Conservation (phyloP, 345 rosid genomes). For the Eucalyptus curtisii region DNA sequence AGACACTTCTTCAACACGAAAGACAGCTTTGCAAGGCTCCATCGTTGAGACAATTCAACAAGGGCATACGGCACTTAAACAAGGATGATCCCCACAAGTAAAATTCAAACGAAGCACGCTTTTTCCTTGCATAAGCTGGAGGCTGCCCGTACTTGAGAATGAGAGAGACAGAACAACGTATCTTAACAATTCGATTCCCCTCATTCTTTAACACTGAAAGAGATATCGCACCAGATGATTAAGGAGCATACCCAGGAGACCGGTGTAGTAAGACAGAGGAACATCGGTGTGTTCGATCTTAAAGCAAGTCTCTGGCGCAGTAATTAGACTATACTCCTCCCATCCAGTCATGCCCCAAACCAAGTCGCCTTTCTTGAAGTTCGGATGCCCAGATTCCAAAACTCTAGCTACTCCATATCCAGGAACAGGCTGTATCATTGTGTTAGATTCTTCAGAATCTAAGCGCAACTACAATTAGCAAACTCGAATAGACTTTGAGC, state of each 20-base stretch:
- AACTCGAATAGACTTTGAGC: neutral
- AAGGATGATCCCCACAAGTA: neutral
- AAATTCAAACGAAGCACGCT: neutral
- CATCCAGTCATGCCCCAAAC: conserved; percentile 4
- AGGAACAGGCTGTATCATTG: neutral
- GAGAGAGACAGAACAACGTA: neutral
- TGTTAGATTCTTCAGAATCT: neutral
- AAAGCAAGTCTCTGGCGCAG: neutral
- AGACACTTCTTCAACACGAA: no score
- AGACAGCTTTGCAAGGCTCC: no score
- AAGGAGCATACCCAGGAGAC: neutral
- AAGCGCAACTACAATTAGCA: neutral
- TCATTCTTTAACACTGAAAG: neutral
- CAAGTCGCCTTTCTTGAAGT: conserved; percentile 3
- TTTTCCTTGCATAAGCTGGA: neutral
- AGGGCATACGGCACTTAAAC: no score
- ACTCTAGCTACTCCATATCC: conserved; percentile 10
- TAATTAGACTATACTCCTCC: conserved; percentile 13
- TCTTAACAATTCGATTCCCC: neutral
- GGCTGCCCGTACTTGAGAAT: neutral
- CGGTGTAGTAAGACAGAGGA: conserved; percentile 15
- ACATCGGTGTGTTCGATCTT: conserved; percentile 4
- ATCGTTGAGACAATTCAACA: no score
- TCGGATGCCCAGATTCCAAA: neutral
- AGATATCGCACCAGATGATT: neutral